Conservation (phyloP, 108 stramenopile genomes). For the Discostella pseudostelligera region DNA sequence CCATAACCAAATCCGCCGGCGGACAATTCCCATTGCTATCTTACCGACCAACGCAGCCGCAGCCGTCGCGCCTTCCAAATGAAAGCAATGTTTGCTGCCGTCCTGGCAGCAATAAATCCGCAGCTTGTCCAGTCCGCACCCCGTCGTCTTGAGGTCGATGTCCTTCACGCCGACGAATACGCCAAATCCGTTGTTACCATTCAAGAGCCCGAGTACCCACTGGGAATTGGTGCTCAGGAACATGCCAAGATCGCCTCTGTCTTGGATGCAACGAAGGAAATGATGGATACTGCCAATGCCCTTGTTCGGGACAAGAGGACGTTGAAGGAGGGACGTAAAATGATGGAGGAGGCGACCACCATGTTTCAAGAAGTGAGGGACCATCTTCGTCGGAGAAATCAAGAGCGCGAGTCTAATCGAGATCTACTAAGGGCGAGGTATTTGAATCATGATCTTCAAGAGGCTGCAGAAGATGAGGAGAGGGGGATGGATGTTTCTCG, state of each 20-base stretch:
- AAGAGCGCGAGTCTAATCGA: neutral
- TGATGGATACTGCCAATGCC: constrained; percentile 19
- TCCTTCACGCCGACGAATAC: constrained; percentile 21
- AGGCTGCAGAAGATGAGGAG: constrained; percentile 21
- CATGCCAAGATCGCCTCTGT: constrained; percentile 24
- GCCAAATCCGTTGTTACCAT: constrained; percentile 12
- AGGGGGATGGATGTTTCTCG: constrained; percentile 19
- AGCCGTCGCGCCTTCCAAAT: too few species aligned
- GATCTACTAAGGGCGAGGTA: constrained; percentile 3
- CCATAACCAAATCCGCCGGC: too few species aligned
- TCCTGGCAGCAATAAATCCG: too few species aligned
- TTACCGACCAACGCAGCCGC: too few species aligned
- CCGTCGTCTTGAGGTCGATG: constrained; percentile 18
- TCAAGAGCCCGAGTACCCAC: neutral
- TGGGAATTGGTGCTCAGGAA: constrained; percentile 8
- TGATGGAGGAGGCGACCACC: constrained; percentile 20
- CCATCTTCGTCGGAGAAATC: constrained; percentile 10
- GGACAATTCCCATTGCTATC: too few species aligned
- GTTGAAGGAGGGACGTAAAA: constrained; percentile 13
- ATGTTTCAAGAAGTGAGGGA: constrained; percentile 30
- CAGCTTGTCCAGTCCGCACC: neutral
- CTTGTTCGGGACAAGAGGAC: constrained; percentile 3
- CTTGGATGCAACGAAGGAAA: constrained; percentile 11
- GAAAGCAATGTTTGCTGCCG: too few species aligned
- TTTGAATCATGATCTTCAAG: constrained; percentile 8